Evolutionary conservation across 441 rosid species (phyloP).

Genomic region (Syzygium syzygioides): DNA sequence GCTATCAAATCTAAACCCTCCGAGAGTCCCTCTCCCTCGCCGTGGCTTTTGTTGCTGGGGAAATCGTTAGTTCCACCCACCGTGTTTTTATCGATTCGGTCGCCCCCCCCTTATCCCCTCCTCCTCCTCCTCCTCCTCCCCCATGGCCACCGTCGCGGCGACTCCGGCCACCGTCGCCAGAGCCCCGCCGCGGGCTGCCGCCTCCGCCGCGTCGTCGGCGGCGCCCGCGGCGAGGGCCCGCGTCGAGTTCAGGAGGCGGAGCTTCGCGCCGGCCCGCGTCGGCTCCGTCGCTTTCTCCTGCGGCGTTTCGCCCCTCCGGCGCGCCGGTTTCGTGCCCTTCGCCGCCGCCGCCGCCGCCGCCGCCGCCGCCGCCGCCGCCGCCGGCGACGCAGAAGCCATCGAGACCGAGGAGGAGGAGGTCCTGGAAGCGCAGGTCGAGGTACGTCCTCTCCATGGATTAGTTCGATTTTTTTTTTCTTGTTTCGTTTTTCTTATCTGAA

Average conservation of each 20-base stretch:
- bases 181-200: constrained; percentile 26
- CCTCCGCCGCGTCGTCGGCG: constrained; percentile 11
- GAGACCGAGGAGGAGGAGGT: constrained; percentile 41
- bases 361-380: constrained; percentile 46
- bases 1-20: neutral
- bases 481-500: neutral
- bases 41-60: neutral
- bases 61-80: neutral
- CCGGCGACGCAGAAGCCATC: constrained; percentile 51
- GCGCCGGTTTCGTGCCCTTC: constrained; percentile 35
- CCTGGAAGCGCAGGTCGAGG: constrained; percentile 58
- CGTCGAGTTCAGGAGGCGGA: constrained; percentile 32
- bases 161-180: constrained; percentile 54
- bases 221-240: constrained; percentile 22
- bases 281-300: constrained; percentile 27
- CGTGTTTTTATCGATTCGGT: neutral
- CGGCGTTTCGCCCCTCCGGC: constrained; percentile 25
- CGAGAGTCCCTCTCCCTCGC: neutral
- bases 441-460: constrained; percentile 13
- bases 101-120: neutral
- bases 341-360: constrained; percentile 39
- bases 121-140: neutral
- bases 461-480: neutral
- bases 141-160: constrained; percentile 14
- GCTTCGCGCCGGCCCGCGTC: constrained; percentile 10